These are phyloP conservation scores for Protomyces inundatus DNA, from an alignment of 1,139 yeast genomes.

Conservation along the genomic window DNA sequence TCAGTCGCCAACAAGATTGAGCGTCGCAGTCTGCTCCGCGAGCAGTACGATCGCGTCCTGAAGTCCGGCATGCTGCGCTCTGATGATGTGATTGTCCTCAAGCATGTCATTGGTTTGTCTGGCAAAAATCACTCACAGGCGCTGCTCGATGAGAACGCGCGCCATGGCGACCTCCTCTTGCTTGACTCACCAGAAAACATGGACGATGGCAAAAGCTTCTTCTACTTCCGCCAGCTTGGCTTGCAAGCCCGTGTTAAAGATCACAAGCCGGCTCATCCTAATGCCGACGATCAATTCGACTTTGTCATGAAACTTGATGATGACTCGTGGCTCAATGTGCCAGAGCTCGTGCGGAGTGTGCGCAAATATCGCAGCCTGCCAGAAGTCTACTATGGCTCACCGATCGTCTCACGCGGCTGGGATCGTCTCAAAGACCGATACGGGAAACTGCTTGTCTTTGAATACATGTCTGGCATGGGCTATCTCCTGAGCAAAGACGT, in stretches of 20 bases:
- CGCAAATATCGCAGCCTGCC: background rate
- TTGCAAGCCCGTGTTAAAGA: background rate
- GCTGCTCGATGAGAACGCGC: background rate
- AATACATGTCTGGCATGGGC: background rate
- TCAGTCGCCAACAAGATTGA: background rate
- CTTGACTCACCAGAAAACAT: constrained; percentile 11
- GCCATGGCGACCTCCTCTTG: background rate
- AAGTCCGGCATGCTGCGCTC: background rate
- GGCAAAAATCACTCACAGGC: no score
- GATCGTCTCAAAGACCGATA: no score
- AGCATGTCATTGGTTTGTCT: background rate
- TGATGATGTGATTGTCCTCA: background rate
- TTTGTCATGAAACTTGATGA: constrained; percentile 10
- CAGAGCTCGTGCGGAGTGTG: background rate
- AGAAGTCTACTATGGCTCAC: background rate
- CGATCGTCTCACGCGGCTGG: no score
- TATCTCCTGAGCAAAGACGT: constrained; percentile 1
- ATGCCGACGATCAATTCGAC: constrained; percentile 1
- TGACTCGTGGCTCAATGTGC: constrained; percentile 3
- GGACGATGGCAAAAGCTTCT: constrained; percentile 9
- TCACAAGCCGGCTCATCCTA: background rate
- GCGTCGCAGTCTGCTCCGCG: background rate
- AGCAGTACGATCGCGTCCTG: background rate
- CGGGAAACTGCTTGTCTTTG: no score
- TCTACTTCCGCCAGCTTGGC: background rate